Conservation (phyloP, 768 basidiomycete genomes). For the Boletus insuetus region DNA sequence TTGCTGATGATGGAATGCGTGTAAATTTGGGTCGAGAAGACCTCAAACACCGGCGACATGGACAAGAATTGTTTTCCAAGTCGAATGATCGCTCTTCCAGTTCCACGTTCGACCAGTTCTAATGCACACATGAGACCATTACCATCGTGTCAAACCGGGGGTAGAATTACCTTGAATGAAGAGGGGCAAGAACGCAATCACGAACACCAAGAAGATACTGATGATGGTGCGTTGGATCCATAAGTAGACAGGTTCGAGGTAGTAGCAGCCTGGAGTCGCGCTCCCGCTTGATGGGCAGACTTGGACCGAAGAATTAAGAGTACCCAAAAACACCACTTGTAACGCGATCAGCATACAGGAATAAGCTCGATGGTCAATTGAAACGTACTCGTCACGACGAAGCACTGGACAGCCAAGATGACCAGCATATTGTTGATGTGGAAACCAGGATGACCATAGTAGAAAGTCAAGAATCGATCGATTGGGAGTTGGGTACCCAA, state of each 20-base stretch:
- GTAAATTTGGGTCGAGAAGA: constrained; percentile 98
- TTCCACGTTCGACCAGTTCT: constrained; percentile 97
- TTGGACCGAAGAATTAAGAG: constrained; percentile 74
- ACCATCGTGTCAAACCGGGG: constrained; percentile 12
- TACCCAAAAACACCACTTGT: constrained; percentile 91
- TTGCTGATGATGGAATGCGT: constrained; percentile 97
- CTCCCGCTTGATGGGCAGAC: constrained; percentile 78
- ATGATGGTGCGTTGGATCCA: constrained; percentile 98
- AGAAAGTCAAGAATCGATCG: constrained; percentile 98
- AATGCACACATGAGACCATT: constrained; percentile 3
- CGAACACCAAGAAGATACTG: constrained; percentile 97
- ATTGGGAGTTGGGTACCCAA: constrained; percentile 96
- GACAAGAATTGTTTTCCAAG: constrained; percentile 93
- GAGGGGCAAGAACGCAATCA: constrained; percentile 92
- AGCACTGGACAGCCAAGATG: constrained; percentile 94
- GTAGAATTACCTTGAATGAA: constrained; percentile 81
- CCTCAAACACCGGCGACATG: constrained; percentile 92
- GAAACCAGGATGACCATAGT: constrained; percentile 99
- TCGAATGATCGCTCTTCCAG: constrained; percentile 86
- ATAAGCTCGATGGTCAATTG: background rate
- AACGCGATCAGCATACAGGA: constrained; percentile 15
- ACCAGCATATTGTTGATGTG: constrained; percentile 99
- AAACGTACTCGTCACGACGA: constrained; percentile 83
- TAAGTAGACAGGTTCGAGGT: constrained; percentile 86
- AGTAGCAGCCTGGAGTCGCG: constrained; percentile 89